Evolutionary conservation across 73 alveolate genomes (phyloP).

Genomic region (Paramecium sonneborni): DNA sequence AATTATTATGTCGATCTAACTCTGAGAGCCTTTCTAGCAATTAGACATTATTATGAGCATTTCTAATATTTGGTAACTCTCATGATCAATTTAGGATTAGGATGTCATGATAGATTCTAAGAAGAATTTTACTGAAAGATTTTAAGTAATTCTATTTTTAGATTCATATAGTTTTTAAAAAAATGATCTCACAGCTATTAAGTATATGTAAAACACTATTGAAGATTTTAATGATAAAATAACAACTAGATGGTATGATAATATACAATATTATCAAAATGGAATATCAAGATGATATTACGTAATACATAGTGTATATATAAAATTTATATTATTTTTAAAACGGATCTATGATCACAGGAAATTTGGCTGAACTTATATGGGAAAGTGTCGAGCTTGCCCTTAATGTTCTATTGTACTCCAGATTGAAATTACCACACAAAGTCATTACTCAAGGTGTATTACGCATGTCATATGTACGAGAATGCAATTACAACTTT

Average conservation of each 20-base stretch:
- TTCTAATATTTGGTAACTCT: conserved; percentile 73
- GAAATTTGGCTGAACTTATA: not conserved
- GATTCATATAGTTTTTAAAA: conserved; percentile 66
- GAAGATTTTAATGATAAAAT: conserved; percentile 89
- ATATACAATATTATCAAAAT: conserved; percentile 87
- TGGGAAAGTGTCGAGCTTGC: conserved; percentile 36
- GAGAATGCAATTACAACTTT: conserved; percentile 11
- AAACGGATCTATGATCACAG: conserved; percentile 48
- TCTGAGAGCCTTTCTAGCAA: conserved; percentile 77
- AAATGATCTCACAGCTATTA: conserved; percentile 90
- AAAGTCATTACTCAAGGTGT: not conserved
- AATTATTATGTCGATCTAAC: conserved; percentile 78
- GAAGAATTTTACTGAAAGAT: conserved; percentile 75
- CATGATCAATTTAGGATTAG: conserved; percentile 76
- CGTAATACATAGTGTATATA: not conserved
- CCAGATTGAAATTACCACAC: conserved; percentile 7
- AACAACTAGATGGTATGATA: conserved; percentile 89
- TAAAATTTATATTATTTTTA: not conserved
- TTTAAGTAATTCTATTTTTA: not conserved
- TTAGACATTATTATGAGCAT: conserved; percentile 79
- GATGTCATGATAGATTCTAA: conserved; percentile 77
- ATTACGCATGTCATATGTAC: not conserved
- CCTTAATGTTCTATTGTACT: not conserved
- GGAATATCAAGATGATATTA: conserved; percentile 57
- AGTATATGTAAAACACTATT: conserved; percentile 81